Conservation (phyloP, 306 rosid genomes). For the Glycine latifolia region DNA sequence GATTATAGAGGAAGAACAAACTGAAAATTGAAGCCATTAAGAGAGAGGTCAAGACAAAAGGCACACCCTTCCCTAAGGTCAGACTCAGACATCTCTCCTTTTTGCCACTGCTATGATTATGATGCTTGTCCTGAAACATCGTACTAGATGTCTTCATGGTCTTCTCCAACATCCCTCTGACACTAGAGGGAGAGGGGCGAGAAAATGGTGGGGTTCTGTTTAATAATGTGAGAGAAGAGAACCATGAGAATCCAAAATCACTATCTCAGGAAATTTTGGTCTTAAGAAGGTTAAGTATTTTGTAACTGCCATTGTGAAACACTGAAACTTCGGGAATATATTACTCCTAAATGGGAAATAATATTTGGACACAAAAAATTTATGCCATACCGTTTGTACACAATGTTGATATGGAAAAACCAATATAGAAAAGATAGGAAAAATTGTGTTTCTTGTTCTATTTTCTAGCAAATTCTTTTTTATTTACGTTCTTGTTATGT, state of each 20-base stretch:
- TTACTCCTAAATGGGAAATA: too few relatives aligned
- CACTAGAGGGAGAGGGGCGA: conserved; percentile 22
- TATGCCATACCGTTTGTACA: background rate
- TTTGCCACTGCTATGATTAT: conserved; percentile 40
- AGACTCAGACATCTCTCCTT: conserved; percentile 52
- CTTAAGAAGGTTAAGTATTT: background rate
- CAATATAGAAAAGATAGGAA: background rate
- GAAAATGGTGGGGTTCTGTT: conserved; percentile 13
- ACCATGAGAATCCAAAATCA: conserved; percentile 38
- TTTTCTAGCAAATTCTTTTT: too few relatives aligned
- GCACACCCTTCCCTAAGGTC: conserved; percentile 46
- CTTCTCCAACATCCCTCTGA: conserved; percentile 29
- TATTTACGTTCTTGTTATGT: background rate
- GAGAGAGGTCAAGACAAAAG: conserved; percentile 58
- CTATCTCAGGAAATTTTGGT: background rate
- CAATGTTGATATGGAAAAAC: background rate
- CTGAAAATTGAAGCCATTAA: conserved; percentile 56
- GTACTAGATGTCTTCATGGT: conserved; percentile 53
- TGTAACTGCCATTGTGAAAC: conserved; percentile 18
- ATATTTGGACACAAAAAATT: too few relatives aligned
- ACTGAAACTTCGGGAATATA: background rate
- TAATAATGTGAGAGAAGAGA: conserved; percentile 35
- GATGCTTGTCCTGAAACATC: conserved; percentile 46
- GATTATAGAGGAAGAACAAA: conserved; percentile 57
- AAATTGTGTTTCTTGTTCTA: background rate